Conservation (phyloP, 2,329 filamentous ascomycete species). For the Claviceps pusilla region DNA sequence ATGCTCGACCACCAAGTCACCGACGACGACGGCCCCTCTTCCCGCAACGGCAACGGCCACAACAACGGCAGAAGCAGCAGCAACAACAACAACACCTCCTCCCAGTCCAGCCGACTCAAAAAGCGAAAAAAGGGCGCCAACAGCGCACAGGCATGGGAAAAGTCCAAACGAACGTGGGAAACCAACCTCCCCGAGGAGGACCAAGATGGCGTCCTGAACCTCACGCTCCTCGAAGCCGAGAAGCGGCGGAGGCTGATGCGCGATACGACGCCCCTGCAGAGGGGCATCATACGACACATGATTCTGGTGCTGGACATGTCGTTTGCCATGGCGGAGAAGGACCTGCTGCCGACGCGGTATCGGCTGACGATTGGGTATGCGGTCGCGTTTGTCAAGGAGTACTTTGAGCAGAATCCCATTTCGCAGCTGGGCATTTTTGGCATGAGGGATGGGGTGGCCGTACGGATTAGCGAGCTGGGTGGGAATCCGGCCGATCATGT, state of each 20-base stretch:
- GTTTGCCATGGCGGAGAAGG: constrained; percentile 87
- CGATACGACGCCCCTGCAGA: constrained; percentile 88
- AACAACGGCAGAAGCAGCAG: constrained; percentile 5
- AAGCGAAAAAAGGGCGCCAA: constrained; percentile 21
- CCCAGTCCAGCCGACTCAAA: constrained; percentile 11
- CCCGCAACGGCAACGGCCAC: constrained; percentile 8
- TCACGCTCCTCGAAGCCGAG: constrained; percentile 67
- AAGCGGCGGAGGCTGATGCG: constrained; percentile 69
- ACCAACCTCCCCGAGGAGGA: constrained; percentile 53
- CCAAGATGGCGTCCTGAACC: constrained; percentile 62
- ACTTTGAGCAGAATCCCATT: constrained; percentile 97
- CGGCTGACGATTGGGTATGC: constrained; percentile 70
- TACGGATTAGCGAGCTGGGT: constrained; percentile 74
- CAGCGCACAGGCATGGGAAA: constrained; percentile 46
- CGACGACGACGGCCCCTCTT: constrained; percentile 19
- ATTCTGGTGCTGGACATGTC: constrained; percentile 85
- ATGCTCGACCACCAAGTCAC: constrained; percentile 30
- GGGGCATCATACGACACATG: constrained; percentile 94
- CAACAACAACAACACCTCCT: no score
- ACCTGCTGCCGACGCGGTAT: constrained; percentile 77
- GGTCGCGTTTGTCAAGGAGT: constrained; percentile 78
- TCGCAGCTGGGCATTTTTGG: constrained; percentile 85
- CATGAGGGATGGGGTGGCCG: constrained; percentile 81
- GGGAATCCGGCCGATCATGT: constrained; percentile 87
- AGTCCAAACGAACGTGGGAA: constrained; percentile 56